phyloP scores from a whole-genome alignment of 768 basidiomycete species.

The Xerocomellus intermedius region DNA sequence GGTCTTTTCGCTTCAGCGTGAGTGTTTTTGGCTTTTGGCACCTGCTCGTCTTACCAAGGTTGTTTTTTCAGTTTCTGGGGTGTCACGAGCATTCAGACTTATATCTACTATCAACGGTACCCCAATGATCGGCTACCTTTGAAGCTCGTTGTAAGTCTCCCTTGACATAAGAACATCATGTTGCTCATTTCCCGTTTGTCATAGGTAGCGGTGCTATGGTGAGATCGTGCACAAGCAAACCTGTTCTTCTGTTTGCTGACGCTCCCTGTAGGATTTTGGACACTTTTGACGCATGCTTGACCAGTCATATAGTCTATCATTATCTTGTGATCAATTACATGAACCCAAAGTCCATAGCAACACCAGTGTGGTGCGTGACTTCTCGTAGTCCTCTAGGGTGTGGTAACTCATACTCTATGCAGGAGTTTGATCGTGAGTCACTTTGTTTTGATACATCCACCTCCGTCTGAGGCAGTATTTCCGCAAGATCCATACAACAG shows the following conservation, averaged over 20 bases:
- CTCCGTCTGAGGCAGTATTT: neutral
- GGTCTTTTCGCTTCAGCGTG: slow-evolving; percentile 54
- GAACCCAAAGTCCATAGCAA: slow-evolving; percentile 42
- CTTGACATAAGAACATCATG: neutral
- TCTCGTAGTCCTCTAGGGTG: too few species aligned
- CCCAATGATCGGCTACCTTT: slow-evolving; percentile 34
- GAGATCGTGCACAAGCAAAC: too few species aligned
- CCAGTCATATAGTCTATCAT: slow-evolving; percentile 54
- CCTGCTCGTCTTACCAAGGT: neutral
- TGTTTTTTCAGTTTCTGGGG: slow-evolving; percentile 50
- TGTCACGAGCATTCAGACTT: slow-evolving; percentile 53
- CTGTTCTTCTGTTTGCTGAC: neutral
- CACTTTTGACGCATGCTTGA: slow-evolving; percentile 53
- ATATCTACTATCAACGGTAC: slow-evolving; percentile 45
- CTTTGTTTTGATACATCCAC: neutral
- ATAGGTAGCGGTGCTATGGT: slow-evolving; percentile 24
- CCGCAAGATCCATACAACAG: slow-evolving; percentile 50
- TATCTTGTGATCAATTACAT: slow-evolving; percentile 58
- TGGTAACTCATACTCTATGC: neutral
- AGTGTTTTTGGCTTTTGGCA: slow-evolving; percentile 13
- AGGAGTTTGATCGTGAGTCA: slow-evolving; percentile 54
- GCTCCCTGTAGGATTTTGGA: slow-evolving; percentile 39
- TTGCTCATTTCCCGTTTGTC: slow-evolving; percentile 39
- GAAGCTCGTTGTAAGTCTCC: slow-evolving; percentile 39
- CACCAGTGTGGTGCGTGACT: slow-evolving; percentile 46